Evolutionary conservation across 257 asterid genomes (phyloP), one percentile per base, ranked within the genome.

Genomic region (Buddleja alternifolia): DNA sequence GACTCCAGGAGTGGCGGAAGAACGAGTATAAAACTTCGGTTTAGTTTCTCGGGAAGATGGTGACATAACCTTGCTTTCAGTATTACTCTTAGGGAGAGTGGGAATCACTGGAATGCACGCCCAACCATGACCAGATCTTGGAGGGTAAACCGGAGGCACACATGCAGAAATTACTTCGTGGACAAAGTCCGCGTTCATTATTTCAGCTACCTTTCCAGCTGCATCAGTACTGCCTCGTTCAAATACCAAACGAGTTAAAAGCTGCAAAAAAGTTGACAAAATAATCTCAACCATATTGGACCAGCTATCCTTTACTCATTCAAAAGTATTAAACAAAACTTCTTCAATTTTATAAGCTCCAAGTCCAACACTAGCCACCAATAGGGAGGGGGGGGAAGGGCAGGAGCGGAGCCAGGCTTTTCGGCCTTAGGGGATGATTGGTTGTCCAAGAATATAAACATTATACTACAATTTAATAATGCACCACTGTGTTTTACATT

Each of bases 71-170:
- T 85, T 93, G 78, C 76, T 82, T 74, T 84, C 94, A 40, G 89
- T 73, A 73, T 76, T 69, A 79, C 75, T 83, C 79, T 78, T 83
- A 40, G 91, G 81, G 73, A 81, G 86, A 39, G 92, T 79, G 64
- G 97, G 99, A 76, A 87, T 77, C 42, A 90, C 97, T 1, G 99
- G 97, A 76, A 90, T 84, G 84, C 97, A 90, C 29, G 96, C 99
- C 99, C 99, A 93, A 52, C 97, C 97, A 76, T 83, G 90, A 73
- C 94, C 99, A 55, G 92, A 87, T 75, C 97, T 87, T 52, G 99
- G 96, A 78, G 99, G 99, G 84, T 85, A 93, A 40, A 93, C 99
- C 21, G 99, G 97, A 77, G 99, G 99, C 58, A 93, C 97, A 77
- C 97, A 90, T 17, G 99, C 96, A 65, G 99, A 88, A 63, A 93